Conservation (phyloP, 2,329 filamentous ascomycete genomes). For the Colletotrichum sidae region DNA sequence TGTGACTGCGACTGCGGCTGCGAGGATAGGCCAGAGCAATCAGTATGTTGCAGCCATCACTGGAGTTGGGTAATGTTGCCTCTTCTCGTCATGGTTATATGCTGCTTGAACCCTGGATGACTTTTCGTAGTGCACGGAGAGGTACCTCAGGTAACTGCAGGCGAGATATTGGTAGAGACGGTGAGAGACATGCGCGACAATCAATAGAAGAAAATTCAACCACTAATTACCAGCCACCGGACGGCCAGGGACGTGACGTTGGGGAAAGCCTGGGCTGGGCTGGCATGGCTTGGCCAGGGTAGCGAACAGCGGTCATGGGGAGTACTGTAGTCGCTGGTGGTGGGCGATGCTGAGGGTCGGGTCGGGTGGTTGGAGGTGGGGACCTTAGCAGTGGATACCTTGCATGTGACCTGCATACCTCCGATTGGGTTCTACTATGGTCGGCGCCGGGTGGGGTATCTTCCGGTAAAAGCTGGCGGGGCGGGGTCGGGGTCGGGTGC, state of each 20-base stretch:
- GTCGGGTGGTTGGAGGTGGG: constrained; percentile 33
- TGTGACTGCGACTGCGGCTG: not conserved
- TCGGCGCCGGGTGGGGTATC: constrained; percentile 28
- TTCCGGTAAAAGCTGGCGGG: constrained; percentile 16
- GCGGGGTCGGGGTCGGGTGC: too few species aligned
- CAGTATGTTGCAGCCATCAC: constrained; percentile 14
- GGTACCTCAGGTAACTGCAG: not conserved
- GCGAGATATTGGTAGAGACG: not conserved
- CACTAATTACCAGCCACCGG: constrained; percentile 3
- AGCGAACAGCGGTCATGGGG: not conserved
- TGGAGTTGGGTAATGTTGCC: not conserved
- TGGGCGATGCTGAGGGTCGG: too few species aligned
- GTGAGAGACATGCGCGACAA: not conserved
- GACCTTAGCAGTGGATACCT: constrained; percentile 12
- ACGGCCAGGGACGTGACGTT: not conserved
- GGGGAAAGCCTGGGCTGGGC: not conserved
- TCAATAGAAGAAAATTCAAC: not conserved
- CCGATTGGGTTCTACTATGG: constrained; percentile 24
- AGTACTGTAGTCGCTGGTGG: too few species aligned
- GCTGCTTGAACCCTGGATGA: too few species aligned
- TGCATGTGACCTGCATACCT: constrained; percentile 11
- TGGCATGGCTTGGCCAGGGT: constrained; percentile 15
- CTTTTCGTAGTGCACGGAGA: too few species aligned
- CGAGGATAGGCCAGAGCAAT: constrained; percentile 26
- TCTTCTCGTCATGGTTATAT: too few species aligned